phyloP scores from a whole-genome alignment of 2,329 filamentous ascomycete species.

The Parastagonospora avenae region DNA sequence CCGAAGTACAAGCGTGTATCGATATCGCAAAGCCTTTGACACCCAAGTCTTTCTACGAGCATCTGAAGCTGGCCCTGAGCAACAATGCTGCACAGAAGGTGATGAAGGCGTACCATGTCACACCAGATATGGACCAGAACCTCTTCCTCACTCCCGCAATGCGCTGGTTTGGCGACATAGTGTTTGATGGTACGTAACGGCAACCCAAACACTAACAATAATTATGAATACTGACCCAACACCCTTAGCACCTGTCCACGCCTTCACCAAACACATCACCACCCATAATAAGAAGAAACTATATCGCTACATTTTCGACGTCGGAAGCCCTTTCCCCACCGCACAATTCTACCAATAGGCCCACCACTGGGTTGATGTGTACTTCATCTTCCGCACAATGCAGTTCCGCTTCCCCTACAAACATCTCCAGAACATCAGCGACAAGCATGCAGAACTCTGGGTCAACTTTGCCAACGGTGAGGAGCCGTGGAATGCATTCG shows the following conservation, averaged over 20 bases:
- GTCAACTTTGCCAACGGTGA: conserved; percentile 26
- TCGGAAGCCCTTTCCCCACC: conserved; percentile 33
- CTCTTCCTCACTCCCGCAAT: conserved; percentile 46
- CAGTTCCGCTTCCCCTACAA: conserved; percentile 23
- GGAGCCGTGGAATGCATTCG: conserved; percentile 23
- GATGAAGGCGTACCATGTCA: conserved; percentile 47
- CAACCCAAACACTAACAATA: neutral
- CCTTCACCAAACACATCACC: conserved; percentile 12
- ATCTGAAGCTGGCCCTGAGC: conserved; percentile 20
- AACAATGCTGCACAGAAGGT: conserved; percentile 10
- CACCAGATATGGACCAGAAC: conserved; percentile 39
- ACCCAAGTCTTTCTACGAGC: conserved; percentile 27
- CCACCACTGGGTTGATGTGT: conserved; percentile 39
- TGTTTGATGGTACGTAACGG: conserved; percentile 45
- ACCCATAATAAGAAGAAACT: conserved; percentile 17
- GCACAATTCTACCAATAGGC: conserved; percentile 19
- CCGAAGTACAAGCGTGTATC: neutral
- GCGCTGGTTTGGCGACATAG: conserved; percentile 51
- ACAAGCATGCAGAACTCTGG: conserved; percentile 26
- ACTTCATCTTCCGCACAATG: conserved; percentile 31
- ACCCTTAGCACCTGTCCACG: conserved; percentile 20
- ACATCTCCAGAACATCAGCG: conserved; percentile 23
- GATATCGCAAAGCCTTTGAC: conserved; percentile 7
- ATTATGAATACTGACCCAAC: neutral
- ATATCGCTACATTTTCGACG: conserved; percentile 35